Base-by-base conservation (phyloP, 2,329 filamentous ascomycete genomes). In the Esteya vermicola region DNA sequence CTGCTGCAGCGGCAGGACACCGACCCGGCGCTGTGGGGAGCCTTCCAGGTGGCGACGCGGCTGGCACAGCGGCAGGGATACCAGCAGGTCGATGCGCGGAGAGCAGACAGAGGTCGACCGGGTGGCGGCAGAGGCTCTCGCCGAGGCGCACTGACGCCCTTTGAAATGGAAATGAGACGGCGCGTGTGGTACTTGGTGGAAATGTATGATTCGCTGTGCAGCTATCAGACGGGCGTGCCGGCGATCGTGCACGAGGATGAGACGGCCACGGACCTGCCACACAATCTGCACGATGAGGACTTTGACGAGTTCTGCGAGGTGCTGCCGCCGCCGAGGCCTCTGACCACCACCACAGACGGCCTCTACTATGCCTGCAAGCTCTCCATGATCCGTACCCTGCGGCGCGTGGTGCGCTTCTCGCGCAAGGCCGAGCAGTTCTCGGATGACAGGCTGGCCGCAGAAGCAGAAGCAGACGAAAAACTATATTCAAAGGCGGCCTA, bases 281-380 rank as follows among this genome's bases (percentile, higher is more conserved):
- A 65, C 21, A 81, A 82, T 53, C 54, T 82, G 25, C 64, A 70
- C 40, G 78, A 84, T 52, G 68, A 75, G 25, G 78, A 83, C 51
- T 78, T 82, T 47, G 64, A 67, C 45, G 68, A 75, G 52, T 56
- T 70, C 42, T 67, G 61, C 33, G 57, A 56, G 22, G 64, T 65
- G 33, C 54, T 83, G 26, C 78, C 79, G 0, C 63, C 67, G 0
- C 57, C 66, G 3, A 63, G 76, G 16, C 72, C 77, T 2, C 49
- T 57, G 9, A 61, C 63, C 2, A 74, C 81, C 44, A 65, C 72
- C 34, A 81, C 78, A 0, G 60, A 66, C 2, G 61, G 72, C 51
- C 66, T 66, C 4, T 75, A 74, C 42, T 62, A 63, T 3, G 64
- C 70, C 27, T 54, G 59, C 44, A 76, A 75, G 52, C 60, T 45